Conservation (phyloP, 345 rosid genomes). For the Lepidium didymum region DNA sequence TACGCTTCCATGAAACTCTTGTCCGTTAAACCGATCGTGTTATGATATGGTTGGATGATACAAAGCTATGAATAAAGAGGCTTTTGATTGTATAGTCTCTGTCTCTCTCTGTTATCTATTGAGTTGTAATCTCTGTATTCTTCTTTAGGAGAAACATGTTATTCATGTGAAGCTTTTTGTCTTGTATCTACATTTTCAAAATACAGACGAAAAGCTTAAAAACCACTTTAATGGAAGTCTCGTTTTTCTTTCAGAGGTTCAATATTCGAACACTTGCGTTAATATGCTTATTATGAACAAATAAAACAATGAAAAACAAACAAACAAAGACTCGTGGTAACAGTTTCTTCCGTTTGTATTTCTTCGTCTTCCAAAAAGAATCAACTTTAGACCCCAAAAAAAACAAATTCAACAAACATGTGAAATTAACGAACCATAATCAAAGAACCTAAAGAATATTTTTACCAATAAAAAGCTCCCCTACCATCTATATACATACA, state of each 20-base stretch:
- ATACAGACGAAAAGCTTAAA: background rate
- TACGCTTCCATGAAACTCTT: constrained; percentile 47
- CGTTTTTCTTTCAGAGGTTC: background rate
- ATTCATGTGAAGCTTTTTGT: constrained; percentile 15
- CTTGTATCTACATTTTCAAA: background rate
- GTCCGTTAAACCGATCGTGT: constrained; percentile 2
- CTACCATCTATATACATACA: constrained; percentile 18
- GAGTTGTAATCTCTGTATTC: background rate
- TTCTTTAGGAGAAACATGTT: background rate
- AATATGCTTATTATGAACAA: background rate
- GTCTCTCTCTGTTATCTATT: background rate
- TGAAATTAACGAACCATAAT: background rate
- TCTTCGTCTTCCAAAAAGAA: background rate
- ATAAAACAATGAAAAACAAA: constrained; percentile 3
- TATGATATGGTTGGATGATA: background rate
- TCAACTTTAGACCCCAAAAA: background rate
- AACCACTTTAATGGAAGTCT: background rate
- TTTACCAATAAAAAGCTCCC: constrained; percentile 5
- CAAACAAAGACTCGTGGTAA: background rate
- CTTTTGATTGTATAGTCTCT: background rate
- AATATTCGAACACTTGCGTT: background rate
- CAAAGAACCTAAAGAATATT: constrained; percentile 7
- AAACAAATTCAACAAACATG: background rate
- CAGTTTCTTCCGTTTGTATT: background rate
- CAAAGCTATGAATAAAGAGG: constrained; percentile 10